Evolutionary conservation across 2,329 filamentous ascomycete genomes (phyloP).

Genomic region (Zymoseptoria pseudotritici): DNA sequence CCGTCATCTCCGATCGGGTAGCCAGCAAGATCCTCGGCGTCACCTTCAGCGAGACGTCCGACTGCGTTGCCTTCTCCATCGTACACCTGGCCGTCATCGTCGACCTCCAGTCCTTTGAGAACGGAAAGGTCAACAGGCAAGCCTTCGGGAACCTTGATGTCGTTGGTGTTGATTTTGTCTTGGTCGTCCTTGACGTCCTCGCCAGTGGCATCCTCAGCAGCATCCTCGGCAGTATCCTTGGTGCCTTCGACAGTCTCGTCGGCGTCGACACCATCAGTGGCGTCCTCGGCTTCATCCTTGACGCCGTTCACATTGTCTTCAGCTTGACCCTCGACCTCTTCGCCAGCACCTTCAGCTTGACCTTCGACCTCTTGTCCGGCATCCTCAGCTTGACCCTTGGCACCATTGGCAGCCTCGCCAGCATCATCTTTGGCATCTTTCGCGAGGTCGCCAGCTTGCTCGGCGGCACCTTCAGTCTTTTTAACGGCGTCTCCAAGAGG

Average conservation of each 20-base stretch:
- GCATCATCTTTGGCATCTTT: constrained; percentile 22
- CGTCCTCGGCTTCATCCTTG: constrained; percentile 27
- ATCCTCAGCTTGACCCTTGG: constrained; percentile 19
- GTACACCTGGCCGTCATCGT: constrained; percentile 48
- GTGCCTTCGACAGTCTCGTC: background rate
- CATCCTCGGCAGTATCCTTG: constrained; percentile 14
- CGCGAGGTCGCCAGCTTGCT: constrained; percentile 22
- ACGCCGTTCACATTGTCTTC: constrained; percentile 24
- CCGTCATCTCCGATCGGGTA: constrained; percentile 48
- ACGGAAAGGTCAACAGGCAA: constrained; percentile 39
- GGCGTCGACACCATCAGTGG: constrained; percentile 20
- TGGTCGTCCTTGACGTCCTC: constrained; percentile 14
- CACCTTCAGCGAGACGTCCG: constrained; percentile 45
- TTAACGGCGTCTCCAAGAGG: constrained; percentile 13
- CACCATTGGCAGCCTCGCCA: constrained; percentile 16
- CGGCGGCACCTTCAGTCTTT: constrained; percentile 19
- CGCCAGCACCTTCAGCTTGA: constrained; percentile 18
- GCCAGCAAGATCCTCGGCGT: constrained; percentile 46
- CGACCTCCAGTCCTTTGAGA: constrained; percentile 45
- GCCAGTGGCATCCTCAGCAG: constrained; percentile 23
- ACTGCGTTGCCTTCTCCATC: constrained; percentile 44
- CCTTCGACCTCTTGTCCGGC: constrained; percentile 22
- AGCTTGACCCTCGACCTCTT: constrained; percentile 18
- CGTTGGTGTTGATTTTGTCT: constrained; percentile 8
- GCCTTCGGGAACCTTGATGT: constrained; percentile 30